phyloP scores from a whole-genome alignment of 495 filamentous ascomycete genomes.

The Chaetomium fimeti region DNA sequence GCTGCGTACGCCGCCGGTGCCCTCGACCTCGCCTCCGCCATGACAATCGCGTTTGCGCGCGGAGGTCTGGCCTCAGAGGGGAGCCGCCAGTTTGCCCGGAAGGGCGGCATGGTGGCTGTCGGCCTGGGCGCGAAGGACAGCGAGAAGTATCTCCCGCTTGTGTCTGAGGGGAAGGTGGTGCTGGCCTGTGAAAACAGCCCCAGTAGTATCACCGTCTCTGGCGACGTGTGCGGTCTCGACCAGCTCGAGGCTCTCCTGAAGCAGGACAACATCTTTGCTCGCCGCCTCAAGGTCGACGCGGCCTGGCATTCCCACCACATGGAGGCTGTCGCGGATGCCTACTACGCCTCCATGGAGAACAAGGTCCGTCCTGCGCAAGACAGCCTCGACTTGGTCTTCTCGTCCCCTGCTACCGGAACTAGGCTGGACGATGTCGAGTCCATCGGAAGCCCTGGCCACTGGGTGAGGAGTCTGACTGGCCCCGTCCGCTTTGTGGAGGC shows the following conservation, averaged over 20 bases:
- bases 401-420: constrained; percentile 28
- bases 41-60: constrained; percentile 46
- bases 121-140: constrained; percentile 34
- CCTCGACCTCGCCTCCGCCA: constrained; percentile 43
- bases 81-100: constrained; percentile 30
- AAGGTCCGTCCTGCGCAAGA: constrained; percentile 27
- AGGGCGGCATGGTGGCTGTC: constrained; percentile 48
- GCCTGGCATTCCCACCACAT: constrained; percentile 52
- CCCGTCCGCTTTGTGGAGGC: constrained; percentile 48
- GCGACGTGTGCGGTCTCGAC: constrained; percentile 40
- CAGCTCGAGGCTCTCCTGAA: constrained; percentile 33
- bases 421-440: constrained; percentile 26
- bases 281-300: constrained; percentile 39
- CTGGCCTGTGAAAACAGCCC: constrained; percentile 53
- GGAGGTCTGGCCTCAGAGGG: constrained; percentile 28
- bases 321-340: constrained; percentile 39
- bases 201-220: constrained; percentile 47
- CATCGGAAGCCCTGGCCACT: constrained; percentile 39
- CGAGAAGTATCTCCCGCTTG: constrained; percentile 29
- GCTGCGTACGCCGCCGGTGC: constrained; percentile 51
- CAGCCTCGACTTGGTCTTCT: constrained; percentile 28
- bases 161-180: constrained; percentile 29
- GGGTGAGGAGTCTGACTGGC: constrained; percentile 46
- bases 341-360: constrained; percentile 33
- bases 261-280: constrained; percentile 35